phyloP scores from a whole-genome alignment of 768 basidiomycete genomes.

The Boletus speciosus region DNA sequence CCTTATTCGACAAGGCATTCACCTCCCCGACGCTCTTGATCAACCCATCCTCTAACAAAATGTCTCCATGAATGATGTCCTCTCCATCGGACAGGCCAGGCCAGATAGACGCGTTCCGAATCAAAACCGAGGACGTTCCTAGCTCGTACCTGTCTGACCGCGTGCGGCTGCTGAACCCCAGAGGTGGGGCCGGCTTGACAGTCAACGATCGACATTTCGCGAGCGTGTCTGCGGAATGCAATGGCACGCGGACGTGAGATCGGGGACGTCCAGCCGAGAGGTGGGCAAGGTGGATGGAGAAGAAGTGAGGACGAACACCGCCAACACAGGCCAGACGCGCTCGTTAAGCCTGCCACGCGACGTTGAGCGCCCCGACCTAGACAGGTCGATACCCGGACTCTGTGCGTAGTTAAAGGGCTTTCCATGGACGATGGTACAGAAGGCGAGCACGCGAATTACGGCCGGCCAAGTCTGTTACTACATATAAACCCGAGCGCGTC shows the following conservation, averaged over 20 bases:
- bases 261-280: not conserved
- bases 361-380: not conserved
- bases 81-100: conserved; percentile 59
- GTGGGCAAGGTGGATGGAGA: conserved; percentile 6
- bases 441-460: not conserved
- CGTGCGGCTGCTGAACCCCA: conserved; percentile 45
- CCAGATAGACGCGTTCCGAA: conserved; percentile 77
- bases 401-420: not conserved
- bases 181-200: conserved; percentile 40
- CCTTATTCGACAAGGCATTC: not conserved
- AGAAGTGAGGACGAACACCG: conserved; percentile 14
- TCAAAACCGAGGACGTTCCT: conserved; percentile 51
- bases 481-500: no score
- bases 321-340: conserved; percentile 16
- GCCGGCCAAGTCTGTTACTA: not conserved
- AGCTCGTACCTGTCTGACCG: conserved; percentile 53
- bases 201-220: conserved; percentile 46
- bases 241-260: conserved; percentile 11
- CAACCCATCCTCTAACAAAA: conserved; percentile 63
- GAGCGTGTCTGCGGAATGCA: conserved; percentile 31
- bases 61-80: conserved; percentile 54
- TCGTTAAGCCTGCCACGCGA: conserved; percentile 3
- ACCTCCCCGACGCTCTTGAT: conserved; percentile 50
- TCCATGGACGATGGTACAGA: conserved; percentile 6
- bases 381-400: not conserved